Base-by-base conservation (phyloP, 2,329 filamentous ascomycete species). In the Verticillium dahliae region DNA sequence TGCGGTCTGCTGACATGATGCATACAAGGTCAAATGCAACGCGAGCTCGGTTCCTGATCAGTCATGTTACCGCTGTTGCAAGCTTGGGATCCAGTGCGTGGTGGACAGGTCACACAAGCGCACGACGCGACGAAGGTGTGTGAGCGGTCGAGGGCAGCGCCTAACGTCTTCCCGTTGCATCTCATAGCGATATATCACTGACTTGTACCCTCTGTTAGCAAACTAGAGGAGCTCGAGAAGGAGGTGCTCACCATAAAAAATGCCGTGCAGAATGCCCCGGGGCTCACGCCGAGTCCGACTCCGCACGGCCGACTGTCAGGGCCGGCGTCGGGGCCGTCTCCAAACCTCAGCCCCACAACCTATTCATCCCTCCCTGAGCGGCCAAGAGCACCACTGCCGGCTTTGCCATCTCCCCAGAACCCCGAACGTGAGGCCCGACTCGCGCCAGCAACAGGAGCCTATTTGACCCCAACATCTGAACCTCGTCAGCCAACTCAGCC, bases 51-150 rank as follows among this genome's bases (percentile, higher is more conserved):
- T 69, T 11, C 67, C 71, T 2, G 76, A 75, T 58, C 72, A 78
- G 66, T 74, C 76, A 34, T 81, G 79, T 60, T 75, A 78, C 62
- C 73, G 79, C 56, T 81, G 79, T 63, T 69, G 73, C 62, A 81
- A 80, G 70, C 69, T 80, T 31, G 69, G 75, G 45, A 69, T 79
- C 35, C 66, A 73, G 18, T 81, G 79, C 60, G 73, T 80, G 11
- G 76, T 81, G 35, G 78, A 81, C 66, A 80, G 77, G 67, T 73
- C 73, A 57, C 78, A 81, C 62, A 81, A 80, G 69, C 73, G 79
- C 63, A 73, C 77, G 50, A 80, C 78, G 4, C 76, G 75, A 62
- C 68, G 76, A 70, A 80, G 78, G 78, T 78, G 67, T 35, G 60
- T 62, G 45, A n/a, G 27, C 27, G 27, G 27, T 37, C 35, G 35